A percentile compares a stretch with the other conserved stretches of the same genome.
phyloP scores from a whole-genome alignment of 2,329 filamentous ascomycete genomes.

The Pseudodiploospora longispora region DNA sequence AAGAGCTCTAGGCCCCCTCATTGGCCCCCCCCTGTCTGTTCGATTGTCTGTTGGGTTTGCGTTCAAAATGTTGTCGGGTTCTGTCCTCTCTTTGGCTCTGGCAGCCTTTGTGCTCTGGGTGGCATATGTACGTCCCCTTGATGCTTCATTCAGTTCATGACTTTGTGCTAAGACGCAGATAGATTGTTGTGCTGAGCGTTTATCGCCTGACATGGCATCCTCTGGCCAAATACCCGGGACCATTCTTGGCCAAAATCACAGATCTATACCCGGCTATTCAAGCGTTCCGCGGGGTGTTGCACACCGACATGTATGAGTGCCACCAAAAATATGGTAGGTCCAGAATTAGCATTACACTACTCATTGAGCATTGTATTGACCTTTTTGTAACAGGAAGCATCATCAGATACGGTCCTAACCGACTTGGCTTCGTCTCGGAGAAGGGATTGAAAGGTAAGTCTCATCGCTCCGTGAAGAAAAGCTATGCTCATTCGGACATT shows the following conservation, averaged over 20 bases:
- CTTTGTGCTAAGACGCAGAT: background rate
- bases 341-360: background rate
- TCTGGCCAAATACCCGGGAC: constrained; percentile 26
- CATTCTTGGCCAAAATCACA: constrained; percentile 24
- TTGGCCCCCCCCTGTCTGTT: too few relatives aligned
- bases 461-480: background rate
- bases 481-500: too few relatives aligned
- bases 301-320: constrained; percentile 22
- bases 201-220: constrained; percentile 20
- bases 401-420: constrained; percentile 23
- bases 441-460: constrained; percentile 7
- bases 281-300: constrained; percentile 26
- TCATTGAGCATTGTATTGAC: background rate
- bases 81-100: too few relatives aligned
- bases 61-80: too few relatives aligned
- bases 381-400: constrained; percentile 3
- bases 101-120: too few relatives aligned
- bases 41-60: too few relatives aligned
- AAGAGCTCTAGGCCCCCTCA: too few relatives aligned
- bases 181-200: background rate
- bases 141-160: too few relatives aligned
- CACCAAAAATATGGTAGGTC: constrained; percentile 26
- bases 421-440: constrained; percentile 9
- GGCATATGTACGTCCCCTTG: too few relatives aligned
- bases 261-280: constrained; percentile 23